These are phyloP conservation scores for Paecilomyces fulvus DNA, from an alignment of 2,329 filamentous ascomycete genomes.

Conservation along the genomic window DNA sequence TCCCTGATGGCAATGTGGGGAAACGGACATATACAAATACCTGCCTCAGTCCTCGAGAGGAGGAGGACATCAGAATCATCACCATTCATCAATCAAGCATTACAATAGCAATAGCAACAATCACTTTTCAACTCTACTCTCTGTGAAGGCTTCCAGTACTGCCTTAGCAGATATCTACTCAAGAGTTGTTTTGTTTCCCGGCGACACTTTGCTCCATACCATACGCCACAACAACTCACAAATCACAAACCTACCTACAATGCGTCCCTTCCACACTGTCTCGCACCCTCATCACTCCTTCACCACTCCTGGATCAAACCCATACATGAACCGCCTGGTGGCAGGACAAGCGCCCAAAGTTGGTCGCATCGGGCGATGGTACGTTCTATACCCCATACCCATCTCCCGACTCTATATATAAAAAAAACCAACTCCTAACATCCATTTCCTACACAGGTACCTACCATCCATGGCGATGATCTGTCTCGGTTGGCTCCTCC, in stretches of 20 bases:
- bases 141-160: not conserved
- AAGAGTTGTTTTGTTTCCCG: not conserved
- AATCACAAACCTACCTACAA: not conserved
- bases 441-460: not conserved
- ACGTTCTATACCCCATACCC: not conserved
- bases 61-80: not conserved
- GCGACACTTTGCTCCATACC: not conserved
- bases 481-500: not conserved
- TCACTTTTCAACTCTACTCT: too few relatives aligned
- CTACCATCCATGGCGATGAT: not conserved
- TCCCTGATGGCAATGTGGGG: not conserved
- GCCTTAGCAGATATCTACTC: not conserved
- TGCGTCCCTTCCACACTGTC: not conserved
- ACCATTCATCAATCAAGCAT: not conserved
- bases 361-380: not conserved
- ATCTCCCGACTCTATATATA: not conserved
- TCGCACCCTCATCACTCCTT: not conserved
- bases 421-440: not conserved
- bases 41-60: not conserved
- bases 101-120: not conserved
- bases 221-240: not conserved
- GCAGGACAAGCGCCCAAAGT: not conserved
- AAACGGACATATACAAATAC: not conserved
- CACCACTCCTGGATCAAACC: not conserved
- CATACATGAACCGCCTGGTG: not conserved